Evolutionary conservation across 306 rosid genomes (phyloP), one percentile per base, ranked within the genome.

Genomic region (Medicago ruthenica): DNA sequence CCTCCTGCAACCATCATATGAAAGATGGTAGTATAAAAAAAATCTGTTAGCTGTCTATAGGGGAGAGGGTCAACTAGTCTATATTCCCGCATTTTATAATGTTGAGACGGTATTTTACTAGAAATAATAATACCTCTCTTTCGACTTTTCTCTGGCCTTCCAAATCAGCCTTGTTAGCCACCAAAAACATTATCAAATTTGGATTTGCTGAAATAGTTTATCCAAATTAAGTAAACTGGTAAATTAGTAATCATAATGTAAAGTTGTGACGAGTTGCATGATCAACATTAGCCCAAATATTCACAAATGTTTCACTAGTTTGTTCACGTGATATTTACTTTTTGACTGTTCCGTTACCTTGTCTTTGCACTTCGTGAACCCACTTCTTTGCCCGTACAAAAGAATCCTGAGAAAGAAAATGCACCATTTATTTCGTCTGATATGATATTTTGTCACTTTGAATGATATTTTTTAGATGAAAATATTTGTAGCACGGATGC

Each of bases 151-250:
- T 90, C 74, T 86, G 84, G 2, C 47, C 87, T 75, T 67, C 85
- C 77, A 92, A 84, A 80, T 92, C 94, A 78, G 88, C 93, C 89
- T 92, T 92, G 88, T 92, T 92, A 34, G 83, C 97, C 70, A 90
- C 96, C 81, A 92, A 79, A 82, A 87, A 86, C 90, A 90, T 85
- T 44, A 80, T 78, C 83, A 92, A 76, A 75, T 85, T 90, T 58
- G 92, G 87, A 81, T 88, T 92, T 73, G 90, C 97, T 92, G 91
- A 70, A 31, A 80, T 34, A 24, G 51, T 48, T 44, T 17, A 59
- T 12, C 63, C 63, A 75, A 51, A 62, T 57, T 68, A 65, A 47
- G 71, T n/a, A 51, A 72, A 31, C 45, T 31, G 2, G 7, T 6
- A 12, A 71, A 75, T 62, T 51, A 73, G 76, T 44, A 48, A 60